These are phyloP conservation scores for Capillidium rhysosporum DNA, from an alignment of 371 early-diverging fungal species.

Conservation along the genomic window DNA sequence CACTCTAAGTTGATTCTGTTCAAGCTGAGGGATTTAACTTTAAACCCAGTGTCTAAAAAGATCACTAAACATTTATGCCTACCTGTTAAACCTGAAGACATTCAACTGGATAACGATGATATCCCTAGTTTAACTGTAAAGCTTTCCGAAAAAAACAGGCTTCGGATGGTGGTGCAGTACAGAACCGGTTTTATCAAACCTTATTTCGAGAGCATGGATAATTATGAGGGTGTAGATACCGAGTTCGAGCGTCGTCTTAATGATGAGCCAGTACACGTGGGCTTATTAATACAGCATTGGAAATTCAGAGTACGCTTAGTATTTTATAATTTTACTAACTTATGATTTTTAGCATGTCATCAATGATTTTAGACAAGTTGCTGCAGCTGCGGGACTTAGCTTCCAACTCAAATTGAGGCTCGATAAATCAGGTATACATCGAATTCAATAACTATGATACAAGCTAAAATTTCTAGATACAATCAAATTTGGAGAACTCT, in stretches of 20 bases:
- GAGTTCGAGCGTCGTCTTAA: not conserved
- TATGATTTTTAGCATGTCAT: not conserved
- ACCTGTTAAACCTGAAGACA: not conserved
- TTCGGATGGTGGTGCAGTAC: not conserved
- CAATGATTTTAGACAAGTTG: not conserved
- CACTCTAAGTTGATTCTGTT: slow-evolving; percentile 3
- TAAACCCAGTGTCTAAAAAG: not conserved
- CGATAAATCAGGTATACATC: not conserved
- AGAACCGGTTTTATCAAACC: not conserved
- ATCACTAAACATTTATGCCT: not conserved
- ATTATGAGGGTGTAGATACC: not conserved
- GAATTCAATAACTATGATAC: too few species aligned
- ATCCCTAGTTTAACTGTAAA: not conserved
- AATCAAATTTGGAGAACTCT: not conserved
- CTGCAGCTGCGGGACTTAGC: not conserved
- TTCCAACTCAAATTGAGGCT: not conserved
- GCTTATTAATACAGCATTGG: too few species aligned
- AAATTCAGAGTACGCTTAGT: too few species aligned
- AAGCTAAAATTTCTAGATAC: not conserved
- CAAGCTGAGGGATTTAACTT: not conserved
- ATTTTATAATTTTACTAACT: not conserved
- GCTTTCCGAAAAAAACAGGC: not conserved
- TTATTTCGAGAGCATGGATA: not conserved
- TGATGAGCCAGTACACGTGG: not conserved
- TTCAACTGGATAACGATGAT: not conserved